Base-by-base conservation (phyloP, 495 filamentous ascomycete genomes). In the Daldinia loculata region DNA sequence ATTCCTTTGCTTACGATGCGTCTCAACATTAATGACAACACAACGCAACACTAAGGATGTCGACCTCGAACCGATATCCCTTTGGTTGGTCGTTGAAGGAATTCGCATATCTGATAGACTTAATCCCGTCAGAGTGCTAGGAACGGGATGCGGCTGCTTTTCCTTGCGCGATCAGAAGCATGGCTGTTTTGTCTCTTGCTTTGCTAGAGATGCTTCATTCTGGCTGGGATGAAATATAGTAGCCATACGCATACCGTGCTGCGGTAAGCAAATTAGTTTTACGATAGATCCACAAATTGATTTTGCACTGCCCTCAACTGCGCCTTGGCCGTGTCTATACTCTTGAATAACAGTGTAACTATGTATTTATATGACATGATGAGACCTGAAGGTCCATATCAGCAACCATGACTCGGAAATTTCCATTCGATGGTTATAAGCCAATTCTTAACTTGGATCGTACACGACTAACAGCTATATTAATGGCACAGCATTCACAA, bases 271-370 rank as follows among this genome's bases (percentile, higher is more conserved):
- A 11, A 61, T 39, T 70, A 67, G 59, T 56, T 41, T 67, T 60
- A 56, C 55, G 70, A 72, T 72, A 72, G 70, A 72, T 55, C 56
- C 70, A 72, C 52, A 68, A 72, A 68, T 72, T 67, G 65, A 72
- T 30, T 63, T 50, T 57, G 41, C 41, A 24, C 61, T 56, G 50
- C 56, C 39, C 29, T 24, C 12, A 60, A 41, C 12, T 55, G 27
- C 29, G 3, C 6, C 15, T 41, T 34, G 17, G 39, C 19, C 14
- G 22, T 48, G 19, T 5, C 22, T 22, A 9, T 48, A 8, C 17
- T 48, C 8, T 22, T 48, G 2, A 48, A 48, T 48, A 48, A 48
- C 24, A 22, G 17, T 24, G 19, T 24, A 5, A 48, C 11, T 12
- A 1, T 48, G 22, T 24, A 9, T 12, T 24, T 48, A 11, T 12